Base-by-base conservation (phyloP, 306 rosid species). In the Myrica gale region DNA sequence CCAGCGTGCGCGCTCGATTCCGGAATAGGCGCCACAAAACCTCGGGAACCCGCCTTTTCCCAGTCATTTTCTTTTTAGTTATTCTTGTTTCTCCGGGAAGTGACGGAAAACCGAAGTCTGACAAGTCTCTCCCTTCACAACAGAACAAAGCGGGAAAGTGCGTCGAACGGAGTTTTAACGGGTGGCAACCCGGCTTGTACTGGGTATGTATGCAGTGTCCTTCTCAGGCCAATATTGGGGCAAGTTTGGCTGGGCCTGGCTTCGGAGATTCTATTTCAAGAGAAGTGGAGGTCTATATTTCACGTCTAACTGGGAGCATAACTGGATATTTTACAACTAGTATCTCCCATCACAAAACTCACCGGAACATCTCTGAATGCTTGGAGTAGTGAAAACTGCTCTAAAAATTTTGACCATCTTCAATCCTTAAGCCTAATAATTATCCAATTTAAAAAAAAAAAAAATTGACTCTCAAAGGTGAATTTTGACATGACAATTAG, bases 1-100 rank as follows among this genome's bases (percentile, higher is more conserved):
- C 76, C 44, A 93, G 82, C 0, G 90, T 79, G 46, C 81, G 78
- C 0, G 92, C 92, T 19, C 85, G 85, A 37, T 83, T 4, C 2
- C 76, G 72, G 84, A 85, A 93, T 32, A 93, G 46, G 12, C 92
- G 85, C 91, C 93, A 80, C n/a, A 91, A 76, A 6, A 89, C 89
- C 79, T 73, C 85, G 2, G 97, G 98, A 66, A 83, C 74, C 57
- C 76, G 56, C 23, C 83, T 87, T 66, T 84, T 88, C 85, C 68
- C 51, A 11, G n/a, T 1, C 98, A 92, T 89, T 86, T 83, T 11
- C 53, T 11, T 11, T 11, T 11, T 11, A 11, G 12, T 11, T 47
- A 47, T 47, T 47, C 51, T 0, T 6, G 32, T 45, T 45, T 77
- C 71, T 71, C 79, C 54, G 74, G 74, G 68, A 83, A 42, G 71